Conservation (phyloP, 441 rosid species). For the Corymbia citriodora region DNA sequence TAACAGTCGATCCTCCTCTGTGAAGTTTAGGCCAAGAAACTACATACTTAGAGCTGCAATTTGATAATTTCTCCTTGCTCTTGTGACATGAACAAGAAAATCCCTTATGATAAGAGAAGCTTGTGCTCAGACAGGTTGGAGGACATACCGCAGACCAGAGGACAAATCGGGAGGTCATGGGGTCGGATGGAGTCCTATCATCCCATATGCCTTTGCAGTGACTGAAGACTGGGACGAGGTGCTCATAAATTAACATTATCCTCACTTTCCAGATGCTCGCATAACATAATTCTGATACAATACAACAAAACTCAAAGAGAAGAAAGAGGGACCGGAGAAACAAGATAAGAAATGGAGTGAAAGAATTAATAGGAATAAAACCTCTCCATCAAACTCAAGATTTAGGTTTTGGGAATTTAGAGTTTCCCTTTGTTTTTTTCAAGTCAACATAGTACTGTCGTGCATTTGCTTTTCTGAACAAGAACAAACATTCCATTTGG, state of each 20-base stretch:
- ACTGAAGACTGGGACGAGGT: constrained; percentile 94
- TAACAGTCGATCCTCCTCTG: background rate
- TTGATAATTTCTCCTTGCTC: background rate
- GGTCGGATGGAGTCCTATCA: constrained; percentile 97
- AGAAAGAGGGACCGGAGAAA: background rate
- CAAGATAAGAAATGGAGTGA: background rate
- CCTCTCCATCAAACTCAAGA: background rate
- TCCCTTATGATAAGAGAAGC: constrained; percentile 1
- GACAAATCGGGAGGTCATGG: constrained; percentile 99
- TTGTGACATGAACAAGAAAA: background rate
- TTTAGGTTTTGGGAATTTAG: background rate
- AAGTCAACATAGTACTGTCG: background rate
- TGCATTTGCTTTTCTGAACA: background rate
- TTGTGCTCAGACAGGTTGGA: constrained; percentile 92
- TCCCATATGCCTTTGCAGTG: constrained; percentile 70
- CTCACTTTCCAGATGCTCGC: background rate
- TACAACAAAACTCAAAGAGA: background rate
- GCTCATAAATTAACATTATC: background rate
- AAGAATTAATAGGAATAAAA: background rate
- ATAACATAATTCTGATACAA: background rate
- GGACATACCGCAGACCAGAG: constrained; percentile 90
- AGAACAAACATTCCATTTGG: background rate
- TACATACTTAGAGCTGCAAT: constrained; percentile 2
- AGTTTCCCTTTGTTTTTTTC: background rate
- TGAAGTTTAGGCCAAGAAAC: background rate